A percentile compares a stretch with the other conserved stretches of the same genome.
phyloP scores from a whole-genome alignment of 495 filamentous ascomycete genomes.

The Penicillium arizonense region DNA sequence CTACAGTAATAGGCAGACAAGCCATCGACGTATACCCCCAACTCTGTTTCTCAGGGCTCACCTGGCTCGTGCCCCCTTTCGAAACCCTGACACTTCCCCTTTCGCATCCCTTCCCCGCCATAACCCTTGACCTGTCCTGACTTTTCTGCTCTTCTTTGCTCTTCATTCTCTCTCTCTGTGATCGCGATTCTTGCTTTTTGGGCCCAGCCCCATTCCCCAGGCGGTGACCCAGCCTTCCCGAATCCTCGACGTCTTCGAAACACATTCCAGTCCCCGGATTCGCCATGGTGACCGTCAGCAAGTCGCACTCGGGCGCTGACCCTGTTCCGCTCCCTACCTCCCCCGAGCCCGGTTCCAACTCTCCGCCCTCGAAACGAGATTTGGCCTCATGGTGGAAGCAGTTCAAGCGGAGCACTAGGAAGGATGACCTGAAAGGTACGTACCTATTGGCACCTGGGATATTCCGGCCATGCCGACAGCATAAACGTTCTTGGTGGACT shows the following conservation, averaged over 20 bases:
- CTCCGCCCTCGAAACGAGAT: constrained; percentile 74
- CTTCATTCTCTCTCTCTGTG: not conserved
- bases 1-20: too few species aligned
- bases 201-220: constrained; percentile 40
- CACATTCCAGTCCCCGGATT: constrained; percentile 5
- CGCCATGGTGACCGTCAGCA: constrained; percentile 43
- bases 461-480: constrained; percentile 1
- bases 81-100: constrained; percentile 5
- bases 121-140: not conserved
- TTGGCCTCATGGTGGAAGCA: constrained; percentile 90
- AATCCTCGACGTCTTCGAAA: constrained; percentile 1
- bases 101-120: constrained; percentile 1
- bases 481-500: not conserved
- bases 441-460: not conserved
- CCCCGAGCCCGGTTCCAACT: constrained; percentile 36
- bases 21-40: too few species aligned
- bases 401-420: constrained; percentile 73
- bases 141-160: constrained; percentile 1
- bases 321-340: constrained; percentile 33
- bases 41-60: not conserved
- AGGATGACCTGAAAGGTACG: constrained; percentile 78
- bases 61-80: constrained; percentile 18
- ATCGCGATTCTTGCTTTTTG: constrained; percentile 26
- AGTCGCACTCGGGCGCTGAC: constrained; percentile 40
- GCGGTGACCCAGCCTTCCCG: constrained; percentile 35